Evolutionary conservation across 1,284 basidiomycete species (phyloP).

Genomic region (Fomitopsis palustris): DNA sequence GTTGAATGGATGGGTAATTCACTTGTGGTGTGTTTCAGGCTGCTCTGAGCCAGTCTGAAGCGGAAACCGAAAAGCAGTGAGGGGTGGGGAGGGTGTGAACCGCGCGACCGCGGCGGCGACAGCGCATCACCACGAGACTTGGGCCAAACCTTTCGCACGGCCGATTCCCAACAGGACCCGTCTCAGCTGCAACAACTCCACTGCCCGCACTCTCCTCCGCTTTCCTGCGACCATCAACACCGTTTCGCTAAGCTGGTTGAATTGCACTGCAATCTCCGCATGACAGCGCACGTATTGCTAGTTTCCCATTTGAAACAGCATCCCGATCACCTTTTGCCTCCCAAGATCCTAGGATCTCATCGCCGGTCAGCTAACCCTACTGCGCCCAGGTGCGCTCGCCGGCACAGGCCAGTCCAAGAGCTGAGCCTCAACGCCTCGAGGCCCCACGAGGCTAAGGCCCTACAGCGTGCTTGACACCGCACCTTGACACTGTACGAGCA

Average conservation of each 20-base stretch:
- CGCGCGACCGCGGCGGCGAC: not conserved
- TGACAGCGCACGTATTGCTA: not conserved
- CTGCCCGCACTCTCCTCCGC: not conserved
- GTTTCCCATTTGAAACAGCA: not conserved
- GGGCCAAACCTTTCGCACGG: not conserved
- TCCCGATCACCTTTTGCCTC: constrained; percentile 1
- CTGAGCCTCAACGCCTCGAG: not conserved
- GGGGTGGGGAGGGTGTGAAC: not conserved
- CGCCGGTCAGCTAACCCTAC: not conserved
- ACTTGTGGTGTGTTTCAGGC: constrained; percentile 1
- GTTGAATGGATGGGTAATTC: not conserved
- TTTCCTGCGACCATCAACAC: not conserved
- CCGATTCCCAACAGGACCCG: not conserved
- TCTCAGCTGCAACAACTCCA: not conserved
- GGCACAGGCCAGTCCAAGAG: not conserved
- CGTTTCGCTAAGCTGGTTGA: not conserved
- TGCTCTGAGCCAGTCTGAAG: not conserved
- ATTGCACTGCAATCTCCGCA: not conserved
- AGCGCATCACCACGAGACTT: not conserved
- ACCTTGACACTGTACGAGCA: not conserved
- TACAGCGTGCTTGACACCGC: not conserved
- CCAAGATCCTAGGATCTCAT: not conserved
- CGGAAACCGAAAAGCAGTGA: not conserved
- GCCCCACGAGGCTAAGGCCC: not conserved
- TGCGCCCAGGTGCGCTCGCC: not conserved